phyloP scores from a whole-genome alignment of 2,329 filamentous ascomycete genomes.

The Emergomyces africanus region DNA sequence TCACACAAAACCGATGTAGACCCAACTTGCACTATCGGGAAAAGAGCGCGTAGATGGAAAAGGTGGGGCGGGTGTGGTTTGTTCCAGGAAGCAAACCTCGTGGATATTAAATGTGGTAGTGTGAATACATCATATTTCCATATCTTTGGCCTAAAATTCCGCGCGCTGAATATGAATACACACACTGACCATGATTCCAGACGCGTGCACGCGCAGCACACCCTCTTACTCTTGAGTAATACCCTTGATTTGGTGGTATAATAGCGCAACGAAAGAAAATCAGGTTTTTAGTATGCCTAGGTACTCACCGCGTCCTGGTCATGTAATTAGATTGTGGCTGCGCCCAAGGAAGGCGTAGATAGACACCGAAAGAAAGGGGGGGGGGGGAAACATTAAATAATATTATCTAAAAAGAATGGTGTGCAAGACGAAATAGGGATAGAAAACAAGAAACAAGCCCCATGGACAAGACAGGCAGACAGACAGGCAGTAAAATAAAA shows the following conservation, averaged over 20 bases:
- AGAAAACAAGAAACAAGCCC: neutral
- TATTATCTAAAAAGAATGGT: neutral
- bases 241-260: neutral
- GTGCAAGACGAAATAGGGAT: neutral
- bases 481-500: neutral
- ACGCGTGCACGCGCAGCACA: neutral
- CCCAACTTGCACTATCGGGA: neutral
- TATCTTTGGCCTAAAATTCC: too few species aligned
- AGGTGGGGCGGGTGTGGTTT: slow-evolving; percentile 6
- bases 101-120: slow-evolving; percentile 24
- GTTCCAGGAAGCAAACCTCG: slow-evolving; percentile 13
- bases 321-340: neutral
- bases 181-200: neutral
- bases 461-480: neutral
- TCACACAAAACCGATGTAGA: neutral
- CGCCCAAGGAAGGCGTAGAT: neutral
- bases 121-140: too few species aligned
- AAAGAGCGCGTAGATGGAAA: slow-evolving; percentile 2
- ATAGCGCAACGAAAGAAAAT: neutral
- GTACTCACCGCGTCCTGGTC: neutral
- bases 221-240: neutral
- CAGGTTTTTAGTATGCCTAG: neutral
- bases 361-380: neutral
- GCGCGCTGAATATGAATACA: neutral
- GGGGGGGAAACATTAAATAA: neutral